These are phyloP conservation scores for Asterionellopsis glacialis DNA, from an alignment of 108 stramenopile species.

Conservation along the genomic window DNA sequence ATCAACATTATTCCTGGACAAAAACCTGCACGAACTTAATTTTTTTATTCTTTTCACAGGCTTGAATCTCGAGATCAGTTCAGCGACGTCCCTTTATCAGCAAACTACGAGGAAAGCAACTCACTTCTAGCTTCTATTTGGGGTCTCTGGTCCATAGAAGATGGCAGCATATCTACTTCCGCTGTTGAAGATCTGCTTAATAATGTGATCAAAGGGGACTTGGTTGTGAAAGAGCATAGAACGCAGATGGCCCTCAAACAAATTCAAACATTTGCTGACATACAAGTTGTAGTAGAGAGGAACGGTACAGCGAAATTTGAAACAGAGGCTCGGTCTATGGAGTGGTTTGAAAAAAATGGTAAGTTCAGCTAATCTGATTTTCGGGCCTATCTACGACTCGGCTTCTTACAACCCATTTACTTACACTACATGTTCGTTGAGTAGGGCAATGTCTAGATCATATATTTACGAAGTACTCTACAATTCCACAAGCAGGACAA, in stretches of 20 bases:
- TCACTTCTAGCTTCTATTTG: slow-evolving; percentile 8
- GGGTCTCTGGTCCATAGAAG: slow-evolving; percentile 3
- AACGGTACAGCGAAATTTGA: slow-evolving; percentile 20
- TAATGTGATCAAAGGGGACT: neutral
- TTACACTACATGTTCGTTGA: neutral
- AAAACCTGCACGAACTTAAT: no score
- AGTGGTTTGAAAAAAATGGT: slow-evolving; percentile 4
- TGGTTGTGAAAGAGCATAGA: slow-evolving; percentile 4
- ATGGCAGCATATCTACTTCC: neutral
- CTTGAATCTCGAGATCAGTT: slow-evolving; percentile 6
- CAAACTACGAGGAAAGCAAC: slow-evolving; percentile 8
- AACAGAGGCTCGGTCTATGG: neutral
- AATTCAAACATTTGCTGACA: slow-evolving; percentile 4
- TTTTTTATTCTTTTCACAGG: neutral
- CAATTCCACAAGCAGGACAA: slow-evolving; percentile 41
- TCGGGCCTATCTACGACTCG: neutral
- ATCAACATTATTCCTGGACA: no score
- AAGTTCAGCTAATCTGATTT: neutral
- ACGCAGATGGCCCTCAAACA: slow-evolving; percentile 3
- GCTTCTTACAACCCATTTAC: neutral
- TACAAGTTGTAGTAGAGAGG: slow-evolving; percentile 3
- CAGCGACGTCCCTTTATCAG: slow-evolving; percentile 10
- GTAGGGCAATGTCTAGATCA: slow-evolving; percentile 1
- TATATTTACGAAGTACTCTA: slow-evolving; percentile 16
- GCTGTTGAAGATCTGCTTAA: neutral